Percentiles rank a stretch among this genome's conserved stretches.
Evolutionary conservation across 176 grass and related monocot species (phyloP).

Genomic region (Aechmea fasciata): DNA sequence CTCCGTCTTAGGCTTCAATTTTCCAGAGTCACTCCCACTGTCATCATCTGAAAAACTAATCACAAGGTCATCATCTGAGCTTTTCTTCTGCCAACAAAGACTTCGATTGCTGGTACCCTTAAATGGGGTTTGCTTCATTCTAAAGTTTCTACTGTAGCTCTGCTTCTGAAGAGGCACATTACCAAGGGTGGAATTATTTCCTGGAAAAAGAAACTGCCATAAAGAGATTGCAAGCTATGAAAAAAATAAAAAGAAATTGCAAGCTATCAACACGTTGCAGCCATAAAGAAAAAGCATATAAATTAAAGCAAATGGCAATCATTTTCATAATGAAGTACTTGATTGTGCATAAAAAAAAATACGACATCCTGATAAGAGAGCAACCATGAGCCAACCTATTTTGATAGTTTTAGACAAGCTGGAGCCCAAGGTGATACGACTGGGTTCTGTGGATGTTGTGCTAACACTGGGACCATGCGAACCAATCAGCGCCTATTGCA

Average conservation of each 20-base stretch:
- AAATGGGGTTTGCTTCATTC: conserved; percentile 44
- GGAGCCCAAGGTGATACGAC: not conserved
- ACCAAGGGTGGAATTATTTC: conserved; percentile 27
- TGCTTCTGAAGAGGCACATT: conserved; percentile 33
- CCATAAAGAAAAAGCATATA: not conserved
- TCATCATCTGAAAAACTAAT: conserved; percentile 96
- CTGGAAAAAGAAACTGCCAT: no score
- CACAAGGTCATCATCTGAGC: conserved; percentile 65
- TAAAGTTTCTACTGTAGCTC: conserved; percentile 45
- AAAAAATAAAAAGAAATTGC: not conserved
- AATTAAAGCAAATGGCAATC: not conserved
- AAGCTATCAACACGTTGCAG: not conserved
- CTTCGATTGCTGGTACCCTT: conserved; percentile 53
- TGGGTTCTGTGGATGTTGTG: not conserved
- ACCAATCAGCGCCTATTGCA: not conserved
- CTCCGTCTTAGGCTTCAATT: conserved; percentile 19
- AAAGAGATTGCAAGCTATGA: no score
- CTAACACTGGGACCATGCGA: not conserved
- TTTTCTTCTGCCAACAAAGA: conserved; percentile 73
- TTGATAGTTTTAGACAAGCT: not conserved
- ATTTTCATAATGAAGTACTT: not conserved
- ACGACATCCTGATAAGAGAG: not conserved
- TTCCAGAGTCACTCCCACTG: conserved; percentile 51
- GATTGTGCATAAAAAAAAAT: not conserved
- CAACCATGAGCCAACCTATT: not conserved